Evolutionary conservation across 768 basidiomycete genomes (phyloP).

Genomic region (Chalciporus piperatus): DNA sequence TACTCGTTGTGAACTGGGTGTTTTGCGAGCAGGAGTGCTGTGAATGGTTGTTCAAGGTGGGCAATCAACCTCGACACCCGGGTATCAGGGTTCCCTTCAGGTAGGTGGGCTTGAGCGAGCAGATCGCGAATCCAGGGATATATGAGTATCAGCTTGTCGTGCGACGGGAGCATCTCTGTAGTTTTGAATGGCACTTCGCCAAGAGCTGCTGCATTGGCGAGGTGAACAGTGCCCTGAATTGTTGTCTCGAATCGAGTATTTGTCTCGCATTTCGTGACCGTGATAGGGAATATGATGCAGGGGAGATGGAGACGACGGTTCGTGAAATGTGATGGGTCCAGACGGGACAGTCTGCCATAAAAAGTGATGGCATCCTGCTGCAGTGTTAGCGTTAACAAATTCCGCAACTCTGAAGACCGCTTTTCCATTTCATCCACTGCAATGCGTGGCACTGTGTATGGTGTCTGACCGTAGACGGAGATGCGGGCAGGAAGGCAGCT

Average conservation of each 20-base stretch:
- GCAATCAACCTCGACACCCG: constrained; percentile 1
- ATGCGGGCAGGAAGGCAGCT: constrained; percentile 13
- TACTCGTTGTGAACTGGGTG: background rate
- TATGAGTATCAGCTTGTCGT: background rate
- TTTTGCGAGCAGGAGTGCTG: background rate
- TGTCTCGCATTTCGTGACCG: background rate
- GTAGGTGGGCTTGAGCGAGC: background rate
- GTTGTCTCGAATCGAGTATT: background rate
- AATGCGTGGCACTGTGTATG: background rate
- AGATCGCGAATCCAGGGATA: background rate
- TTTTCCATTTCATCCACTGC: background rate
- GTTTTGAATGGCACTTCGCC: background rate
- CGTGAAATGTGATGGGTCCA: background rate
- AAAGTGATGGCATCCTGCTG: background rate
- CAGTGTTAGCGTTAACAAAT: background rate
- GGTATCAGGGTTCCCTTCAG: background rate
- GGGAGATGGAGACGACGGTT: constrained; percentile 9
- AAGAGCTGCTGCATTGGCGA: background rate
- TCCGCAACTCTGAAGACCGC: background rate
- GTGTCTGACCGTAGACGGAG: constrained; percentile 8
- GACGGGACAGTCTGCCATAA: background rate
- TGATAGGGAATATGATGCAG: constrained; percentile 10
- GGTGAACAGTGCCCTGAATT: background rate
- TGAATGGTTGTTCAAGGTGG: background rate
- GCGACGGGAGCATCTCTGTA: background rate